A percentile compares a stretch with the other conserved stretches of the same genome.
Evolutionary conservation across 2,329 filamentous ascomycete genomes (phyloP).

Genomic region (Exophiala lecanii-corni): DNA sequence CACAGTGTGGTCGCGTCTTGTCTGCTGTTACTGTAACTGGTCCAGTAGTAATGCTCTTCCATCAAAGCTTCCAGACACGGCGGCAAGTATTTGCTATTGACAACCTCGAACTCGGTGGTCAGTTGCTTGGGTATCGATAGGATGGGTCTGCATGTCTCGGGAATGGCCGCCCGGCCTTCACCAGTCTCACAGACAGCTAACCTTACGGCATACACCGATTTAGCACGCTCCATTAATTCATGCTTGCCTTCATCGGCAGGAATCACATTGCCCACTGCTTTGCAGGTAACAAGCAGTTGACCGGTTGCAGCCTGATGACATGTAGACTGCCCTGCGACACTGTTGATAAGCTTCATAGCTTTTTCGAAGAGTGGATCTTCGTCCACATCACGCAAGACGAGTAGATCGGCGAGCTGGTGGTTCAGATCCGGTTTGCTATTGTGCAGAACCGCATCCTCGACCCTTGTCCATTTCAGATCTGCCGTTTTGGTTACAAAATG

Average conservation of each 20-base stretch:
- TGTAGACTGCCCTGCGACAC: slow-evolving; percentile 17
- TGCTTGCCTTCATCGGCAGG: slow-evolving; percentile 25
- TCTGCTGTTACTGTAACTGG: slow-evolving; percentile 58
- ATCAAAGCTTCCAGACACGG: slow-evolving; percentile 52
- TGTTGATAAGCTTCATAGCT: slow-evolving; percentile 19
- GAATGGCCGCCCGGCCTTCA: slow-evolving; percentile 48
- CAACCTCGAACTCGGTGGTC: slow-evolving; percentile 21
- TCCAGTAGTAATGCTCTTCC: slow-evolving; percentile 56
- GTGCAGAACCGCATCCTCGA: no score
- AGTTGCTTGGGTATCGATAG: slow-evolving; percentile 26
- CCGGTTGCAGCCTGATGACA: slow-evolving; percentile 20
- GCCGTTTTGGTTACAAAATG: slow-evolving; percentile 10
- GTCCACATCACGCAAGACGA: slow-evolving; percentile 14
- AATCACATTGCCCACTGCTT: slow-evolving; percentile 12
- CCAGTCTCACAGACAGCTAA: slow-evolving; percentile 61
- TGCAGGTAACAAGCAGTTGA: slow-evolving; percentile 20
- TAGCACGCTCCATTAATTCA: slow-evolving; percentile 40
- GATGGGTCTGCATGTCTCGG: slow-evolving; percentile 49
- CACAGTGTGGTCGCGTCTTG: slow-evolving; percentile 61
- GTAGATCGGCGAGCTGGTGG: slow-evolving; percentile 17
- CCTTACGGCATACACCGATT: slow-evolving; percentile 57
- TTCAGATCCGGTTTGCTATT: slow-evolving; percentile 9
- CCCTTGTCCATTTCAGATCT: slow-evolving; percentile 20
- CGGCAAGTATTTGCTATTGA: slow-evolving; percentile 34
- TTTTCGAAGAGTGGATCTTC: slow-evolving; percentile 18